Evolutionary conservation across 176 grass and related monocot genomes (phyloP).

Genomic region (Triticum aestivum): DNA sequence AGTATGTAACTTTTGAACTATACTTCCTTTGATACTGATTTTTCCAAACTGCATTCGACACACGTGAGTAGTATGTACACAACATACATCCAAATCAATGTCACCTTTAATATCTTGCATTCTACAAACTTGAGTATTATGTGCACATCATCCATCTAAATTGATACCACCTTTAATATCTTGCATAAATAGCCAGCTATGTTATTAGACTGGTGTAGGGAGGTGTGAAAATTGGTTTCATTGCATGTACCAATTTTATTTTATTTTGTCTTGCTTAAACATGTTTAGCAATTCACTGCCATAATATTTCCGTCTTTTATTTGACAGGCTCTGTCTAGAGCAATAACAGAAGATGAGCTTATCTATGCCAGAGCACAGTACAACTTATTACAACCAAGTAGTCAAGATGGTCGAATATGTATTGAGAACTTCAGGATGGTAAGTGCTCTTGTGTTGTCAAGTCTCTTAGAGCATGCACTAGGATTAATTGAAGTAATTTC

Average conservation of each 20-base stretch:
- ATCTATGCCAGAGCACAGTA: slow-evolving; percentile 87
- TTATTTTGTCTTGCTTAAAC: neutral
- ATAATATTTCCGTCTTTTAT: neutral
- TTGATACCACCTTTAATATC: neutral
- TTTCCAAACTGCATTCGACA: neutral
- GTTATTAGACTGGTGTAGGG: neutral
- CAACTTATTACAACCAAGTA: slow-evolving; percentile 81
- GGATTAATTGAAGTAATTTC: neutral
- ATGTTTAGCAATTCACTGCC: neutral
- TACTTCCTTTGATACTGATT: slow-evolving; percentile 4
- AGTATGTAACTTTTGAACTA: neutral
- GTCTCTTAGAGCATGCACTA: neutral
- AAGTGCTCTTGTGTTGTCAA: slow-evolving; percentile 27
- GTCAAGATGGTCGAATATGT: slow-evolving; percentile 64
- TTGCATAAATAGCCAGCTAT: slow-evolving; percentile 25
- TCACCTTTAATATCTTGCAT: neutral
- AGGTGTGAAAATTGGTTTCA: neutral
- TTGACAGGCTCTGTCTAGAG: slow-evolving; percentile 83
- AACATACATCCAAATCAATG: slow-evolving; percentile 11
- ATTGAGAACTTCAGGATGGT: slow-evolving; percentile 93
- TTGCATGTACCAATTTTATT: neutral
- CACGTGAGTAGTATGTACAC: slow-evolving; percentile 11
- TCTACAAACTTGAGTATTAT: neutral
- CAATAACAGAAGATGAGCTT: slow-evolving; percentile 90
- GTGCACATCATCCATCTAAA: slow-evolving; percentile 24